Conservation (phyloP, 2,329 filamentous ascomycete species). For the Zymoseptoria brevis region DNA sequence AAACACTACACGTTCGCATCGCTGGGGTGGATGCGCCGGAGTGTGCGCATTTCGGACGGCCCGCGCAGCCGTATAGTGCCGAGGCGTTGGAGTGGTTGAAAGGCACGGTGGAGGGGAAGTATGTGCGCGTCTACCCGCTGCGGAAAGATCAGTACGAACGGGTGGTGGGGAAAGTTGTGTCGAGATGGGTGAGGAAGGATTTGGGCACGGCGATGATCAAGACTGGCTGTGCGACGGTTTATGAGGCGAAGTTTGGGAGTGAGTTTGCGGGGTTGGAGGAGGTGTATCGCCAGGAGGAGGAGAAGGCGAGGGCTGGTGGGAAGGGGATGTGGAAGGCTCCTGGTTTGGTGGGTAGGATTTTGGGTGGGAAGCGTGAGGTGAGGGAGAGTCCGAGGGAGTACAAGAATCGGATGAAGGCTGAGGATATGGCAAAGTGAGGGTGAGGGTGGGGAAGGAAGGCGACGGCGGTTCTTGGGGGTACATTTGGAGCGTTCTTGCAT, state of each 20-base stretch:
- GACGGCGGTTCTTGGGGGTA: not conserved
- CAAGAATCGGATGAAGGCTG: slow-evolving; percentile 54
- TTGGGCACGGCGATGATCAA: slow-evolving; percentile 87
- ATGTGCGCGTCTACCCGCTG: slow-evolving; percentile 76
- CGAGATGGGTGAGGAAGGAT: slow-evolving; percentile 54
- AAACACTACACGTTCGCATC: slow-evolving; percentile 75
- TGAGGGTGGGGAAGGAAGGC: not conserved
- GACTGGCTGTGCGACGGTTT: slow-evolving; percentile 76
- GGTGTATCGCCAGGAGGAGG: slow-evolving; percentile 58
- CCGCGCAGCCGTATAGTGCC: slow-evolving; percentile 72
- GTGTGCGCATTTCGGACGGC: slow-evolving; percentile 80
- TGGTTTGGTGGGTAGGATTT: slow-evolving; percentile 32
- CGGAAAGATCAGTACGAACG: slow-evolving; percentile 86
- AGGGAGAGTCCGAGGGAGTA: slow-evolving; percentile 80
- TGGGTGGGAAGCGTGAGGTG: slow-evolving; percentile 43
- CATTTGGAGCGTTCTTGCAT: not conserved
- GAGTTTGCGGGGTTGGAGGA: slow-evolving; percentile 69
- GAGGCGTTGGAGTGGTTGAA: slow-evolving; percentile 81
- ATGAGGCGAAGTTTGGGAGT: slow-evolving; percentile 81
- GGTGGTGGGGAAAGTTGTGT: slow-evolving; percentile 74
- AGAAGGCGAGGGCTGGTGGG: slow-evolving; percentile 32
- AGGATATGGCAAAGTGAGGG: slow-evolving; percentile 32
- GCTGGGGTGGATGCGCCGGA: slow-evolving; percentile 93
- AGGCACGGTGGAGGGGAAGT: slow-evolving; percentile 59
- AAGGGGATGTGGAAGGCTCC: slow-evolving; percentile 57